Evolutionary conservation across 805 yeast species (phyloP).

Genomic region (Suhomyces emberorum): DNA sequence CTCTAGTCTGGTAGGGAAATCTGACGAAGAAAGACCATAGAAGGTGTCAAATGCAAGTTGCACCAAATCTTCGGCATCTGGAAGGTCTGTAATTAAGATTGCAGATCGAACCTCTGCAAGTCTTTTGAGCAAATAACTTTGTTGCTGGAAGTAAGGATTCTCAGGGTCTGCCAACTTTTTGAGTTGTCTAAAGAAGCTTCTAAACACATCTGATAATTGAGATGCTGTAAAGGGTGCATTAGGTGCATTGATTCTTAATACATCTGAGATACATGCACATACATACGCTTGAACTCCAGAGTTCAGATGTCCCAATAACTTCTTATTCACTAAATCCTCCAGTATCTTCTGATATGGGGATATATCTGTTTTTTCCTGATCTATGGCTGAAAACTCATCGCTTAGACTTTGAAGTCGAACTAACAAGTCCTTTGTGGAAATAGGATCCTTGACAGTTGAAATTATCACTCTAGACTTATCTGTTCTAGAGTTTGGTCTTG

Average conservation of each 20-base stretch:
- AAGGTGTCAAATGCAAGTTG: conserved; percentile 57
- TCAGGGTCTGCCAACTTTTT: conserved; percentile 50
- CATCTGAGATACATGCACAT: conserved; percentile 73
- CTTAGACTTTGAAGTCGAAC: conserved; percentile 54
- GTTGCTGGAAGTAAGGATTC: conserved; percentile 60
- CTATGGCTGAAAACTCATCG: conserved; percentile 59
- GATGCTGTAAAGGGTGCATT: conserved; percentile 78
- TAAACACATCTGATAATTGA: conserved; percentile 63
- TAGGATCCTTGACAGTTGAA: conserved; percentile 54
- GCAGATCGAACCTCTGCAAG: conserved; percentile 74
- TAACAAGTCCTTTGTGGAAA: conserved; percentile 60
- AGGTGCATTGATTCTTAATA: conserved; percentile 78
- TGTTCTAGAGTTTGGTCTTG: neutral
- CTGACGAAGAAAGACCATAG: conserved; percentile 48
- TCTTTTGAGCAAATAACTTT: conserved; percentile 60
- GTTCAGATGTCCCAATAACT: conserved; percentile 59
- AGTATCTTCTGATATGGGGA: conserved; percentile 40
- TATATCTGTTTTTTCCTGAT: conserved; percentile 57
- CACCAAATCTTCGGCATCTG: conserved; percentile 54
- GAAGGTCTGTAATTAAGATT: conserved; percentile 71
- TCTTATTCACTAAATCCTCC: conserved; percentile 53
- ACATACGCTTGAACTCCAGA: conserved; percentile 64
- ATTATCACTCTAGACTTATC: conserved; percentile 2
- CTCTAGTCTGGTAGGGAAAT: conserved; percentile 52
- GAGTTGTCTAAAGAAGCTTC: conserved; percentile 62